Conservation (phyloP, 257 asterid genomes). For the Solanum pinnatisectum region DNA sequence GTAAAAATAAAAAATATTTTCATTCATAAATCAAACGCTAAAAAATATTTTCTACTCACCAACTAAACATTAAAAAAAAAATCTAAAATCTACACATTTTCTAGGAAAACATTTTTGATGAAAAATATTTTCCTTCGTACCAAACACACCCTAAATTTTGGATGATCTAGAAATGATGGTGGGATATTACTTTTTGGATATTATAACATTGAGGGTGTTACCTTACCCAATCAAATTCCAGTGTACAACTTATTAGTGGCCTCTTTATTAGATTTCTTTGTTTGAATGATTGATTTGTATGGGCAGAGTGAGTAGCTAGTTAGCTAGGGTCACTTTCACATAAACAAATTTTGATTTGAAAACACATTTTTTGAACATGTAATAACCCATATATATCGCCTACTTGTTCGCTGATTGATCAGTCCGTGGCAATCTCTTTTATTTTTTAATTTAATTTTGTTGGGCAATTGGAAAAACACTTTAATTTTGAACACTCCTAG, state of each 20-base stretch:
- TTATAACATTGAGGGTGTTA: not conserved
- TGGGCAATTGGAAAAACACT: not conserved
- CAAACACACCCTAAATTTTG: too few relatives aligned
- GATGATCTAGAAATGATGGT: not conserved
- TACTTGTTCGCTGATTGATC: not conserved
- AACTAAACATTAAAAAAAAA: accelerated
- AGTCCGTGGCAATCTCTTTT: not conserved
- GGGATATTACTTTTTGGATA: not conserved
- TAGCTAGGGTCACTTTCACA: not conserved
- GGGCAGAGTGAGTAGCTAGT: not conserved
- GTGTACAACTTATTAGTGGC: not conserved
- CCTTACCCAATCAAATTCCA: not conserved
- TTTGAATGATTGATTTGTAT: not conserved
- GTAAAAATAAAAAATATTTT: too few relatives aligned
- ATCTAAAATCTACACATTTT: too few relatives aligned
- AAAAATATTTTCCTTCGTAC: too few relatives aligned
- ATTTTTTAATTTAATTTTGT: not conserved
- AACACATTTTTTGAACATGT: not conserved
- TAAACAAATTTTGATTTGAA: not conserved
- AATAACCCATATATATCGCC: not conserved
- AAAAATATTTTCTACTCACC: too few relatives aligned
- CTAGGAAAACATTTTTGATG: too few relatives aligned
- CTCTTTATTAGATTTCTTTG: not conserved
- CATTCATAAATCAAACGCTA: too few relatives aligned
- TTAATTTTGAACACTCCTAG: not conserved